A percentile compares a stretch with the other conserved stretches of the same genome.
Evolutionary conservation across 2,329 filamentous ascomycete genomes (phyloP).

Genomic region (Penicillium sp.): DNA sequence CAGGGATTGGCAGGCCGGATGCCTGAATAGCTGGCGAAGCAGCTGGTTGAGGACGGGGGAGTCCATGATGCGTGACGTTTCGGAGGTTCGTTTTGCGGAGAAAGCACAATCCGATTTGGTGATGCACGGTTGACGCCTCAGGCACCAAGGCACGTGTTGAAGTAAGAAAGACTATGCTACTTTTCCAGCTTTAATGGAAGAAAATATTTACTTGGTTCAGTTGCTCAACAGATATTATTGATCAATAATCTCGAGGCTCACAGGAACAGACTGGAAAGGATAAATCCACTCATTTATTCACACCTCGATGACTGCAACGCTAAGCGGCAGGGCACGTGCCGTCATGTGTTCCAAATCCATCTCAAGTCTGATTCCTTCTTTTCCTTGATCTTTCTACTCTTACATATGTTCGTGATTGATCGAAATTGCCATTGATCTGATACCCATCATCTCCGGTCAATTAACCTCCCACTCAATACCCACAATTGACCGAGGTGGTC

Average conservation of each 20-base stretch:
- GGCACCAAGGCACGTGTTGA: slow-evolving; percentile 18
- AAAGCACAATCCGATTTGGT: slow-evolving; percentile 1
- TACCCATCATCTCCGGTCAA: not conserved
- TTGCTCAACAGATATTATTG: too few species aligned
- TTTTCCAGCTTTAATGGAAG: too few species aligned
- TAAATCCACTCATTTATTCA: too few species aligned
- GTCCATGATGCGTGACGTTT: slow-evolving; percentile 62
- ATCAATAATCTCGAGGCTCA: too few species aligned
- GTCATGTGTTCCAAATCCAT: not conserved
- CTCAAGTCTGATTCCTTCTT: not conserved
- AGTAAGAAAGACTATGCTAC: not conserved
- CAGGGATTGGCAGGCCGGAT: slow-evolving; percentile 63
- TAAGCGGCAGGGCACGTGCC: not conserved
- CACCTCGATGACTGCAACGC: not conserved
- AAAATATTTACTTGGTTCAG: too few species aligned
- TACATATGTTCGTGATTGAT: not conserved
- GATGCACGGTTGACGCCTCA: slow-evolving; percentile 5
- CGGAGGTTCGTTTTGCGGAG: slow-evolving; percentile 1
- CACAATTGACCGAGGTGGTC: slow-evolving; percentile 26
- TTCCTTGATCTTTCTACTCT: not conserved
- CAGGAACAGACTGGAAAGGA: not conserved
- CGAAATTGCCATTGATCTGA: not conserved
- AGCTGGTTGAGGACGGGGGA: slow-evolving; percentile 74
- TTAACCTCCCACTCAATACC: not conserved
- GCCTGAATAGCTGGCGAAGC: slow-evolving; percentile 81